Conservation (phyloP, 805 yeast species). For the Helenozyma baotianmanensis region DNA sequence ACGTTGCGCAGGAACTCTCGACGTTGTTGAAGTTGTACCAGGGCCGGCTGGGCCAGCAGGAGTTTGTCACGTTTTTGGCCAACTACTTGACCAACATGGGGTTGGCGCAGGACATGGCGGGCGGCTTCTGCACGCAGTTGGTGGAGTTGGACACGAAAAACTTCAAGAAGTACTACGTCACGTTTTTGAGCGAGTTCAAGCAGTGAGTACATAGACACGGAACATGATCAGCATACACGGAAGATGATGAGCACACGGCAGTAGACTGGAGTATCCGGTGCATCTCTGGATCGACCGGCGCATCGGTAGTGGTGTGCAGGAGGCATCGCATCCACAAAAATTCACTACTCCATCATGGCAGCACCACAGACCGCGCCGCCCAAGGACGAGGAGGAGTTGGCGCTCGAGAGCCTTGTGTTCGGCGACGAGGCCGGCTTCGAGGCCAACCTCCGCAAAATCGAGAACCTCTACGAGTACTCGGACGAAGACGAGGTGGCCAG, state of each 20-base stretch:
- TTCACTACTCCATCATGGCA: background rate
- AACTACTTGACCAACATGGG: slow-evolving; percentile 53
- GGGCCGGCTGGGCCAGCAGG: slow-evolving; percentile 30
- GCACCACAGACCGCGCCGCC: slow-evolving; percentile 41
- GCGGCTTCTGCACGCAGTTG: slow-evolving; percentile 59
- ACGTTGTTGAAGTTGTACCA: slow-evolving; percentile 57
- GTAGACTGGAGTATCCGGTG: no score
- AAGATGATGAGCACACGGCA: no score
- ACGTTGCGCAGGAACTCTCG: slow-evolving; percentile 71
- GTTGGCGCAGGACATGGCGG: slow-evolving; percentile 54
- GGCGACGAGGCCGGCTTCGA: slow-evolving; percentile 82
- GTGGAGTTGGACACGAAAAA: slow-evolving; percentile 53
- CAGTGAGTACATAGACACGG: slow-evolving; percentile 12
- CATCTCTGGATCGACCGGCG: no score
- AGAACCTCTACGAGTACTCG: slow-evolving; percentile 48
- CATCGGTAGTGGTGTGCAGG: no score
- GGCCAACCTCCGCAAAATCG: slow-evolving; percentile 54
- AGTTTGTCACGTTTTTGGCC: slow-evolving; percentile 44
- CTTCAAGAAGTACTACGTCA: slow-evolving; percentile 67
- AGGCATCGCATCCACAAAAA: slow-evolving; percentile 13
- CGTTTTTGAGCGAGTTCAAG: slow-evolving; percentile 33
- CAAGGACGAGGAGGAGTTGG: slow-evolving; percentile 80
- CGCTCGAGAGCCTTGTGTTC: slow-evolving; percentile 78
- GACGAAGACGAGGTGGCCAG: slow-evolving; percentile 19
- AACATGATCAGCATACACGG: slow-evolving; percentile 3